These are phyloP conservation scores for Trichoderma semiorbis DNA, from an alignment of 2,329 filamentous ascomycete genomes.

Conservation along the genomic window DNA sequence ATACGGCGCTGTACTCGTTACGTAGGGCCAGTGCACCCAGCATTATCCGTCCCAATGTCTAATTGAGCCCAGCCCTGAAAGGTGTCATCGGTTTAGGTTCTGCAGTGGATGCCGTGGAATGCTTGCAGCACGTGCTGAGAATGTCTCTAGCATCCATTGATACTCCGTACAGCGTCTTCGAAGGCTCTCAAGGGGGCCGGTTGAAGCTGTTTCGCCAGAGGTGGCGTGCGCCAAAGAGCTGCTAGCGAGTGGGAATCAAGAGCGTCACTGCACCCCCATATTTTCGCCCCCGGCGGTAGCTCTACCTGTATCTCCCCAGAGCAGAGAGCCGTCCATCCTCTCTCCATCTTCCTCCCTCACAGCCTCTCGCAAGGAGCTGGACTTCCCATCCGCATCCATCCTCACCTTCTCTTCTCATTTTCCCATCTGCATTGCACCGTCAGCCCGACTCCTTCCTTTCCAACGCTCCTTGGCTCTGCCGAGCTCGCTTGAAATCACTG, in stretches of 20 bases:
- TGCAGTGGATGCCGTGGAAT: background rate
- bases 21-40: background rate
- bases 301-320: conserved; percentile 1
- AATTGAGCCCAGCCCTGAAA: background rate
- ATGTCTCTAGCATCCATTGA: background rate
- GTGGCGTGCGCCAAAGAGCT: conserved; percentile 18
- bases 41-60: background rate
- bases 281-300: conserved; percentile 1
- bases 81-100: background rate
- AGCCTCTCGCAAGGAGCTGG: conserved; percentile 33
- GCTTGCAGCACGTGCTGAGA: background rate
- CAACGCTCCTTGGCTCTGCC: conserved; percentile 39
- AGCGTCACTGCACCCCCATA: conserved; percentile 15
- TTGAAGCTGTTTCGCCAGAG: conserved; percentile 21
- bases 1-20: background rate
- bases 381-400: conserved; percentile 41
- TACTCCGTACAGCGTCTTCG: background rate
- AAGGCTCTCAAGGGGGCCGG: background rate
- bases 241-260: conserved; percentile 15
- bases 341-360: conserved; percentile 27
- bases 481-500: conserved; percentile 28
- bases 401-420: conserved; percentile 38
- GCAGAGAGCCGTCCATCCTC: background rate
- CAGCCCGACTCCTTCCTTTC: conserved; percentile 34
- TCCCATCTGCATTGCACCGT: conserved; percentile 33